These are phyloP conservation scores for Sugiyamaella lignohabitans DNA, from an alignment of 805 yeast species.

Conservation along the genomic window DNA sequence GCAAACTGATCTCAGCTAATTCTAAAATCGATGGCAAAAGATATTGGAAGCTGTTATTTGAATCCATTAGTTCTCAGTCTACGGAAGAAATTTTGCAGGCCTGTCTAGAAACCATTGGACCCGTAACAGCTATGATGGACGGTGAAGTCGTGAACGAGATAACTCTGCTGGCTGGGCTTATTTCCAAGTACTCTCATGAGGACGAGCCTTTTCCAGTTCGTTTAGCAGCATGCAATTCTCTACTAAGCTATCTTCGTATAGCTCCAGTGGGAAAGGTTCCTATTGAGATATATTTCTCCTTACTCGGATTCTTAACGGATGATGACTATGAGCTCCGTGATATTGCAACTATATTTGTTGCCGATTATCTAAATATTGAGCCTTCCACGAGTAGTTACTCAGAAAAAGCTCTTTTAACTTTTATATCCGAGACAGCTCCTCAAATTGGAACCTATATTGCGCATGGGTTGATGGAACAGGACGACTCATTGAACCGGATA, in stretches of 20 bases:
- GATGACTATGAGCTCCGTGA: slow-evolving; percentile 60
- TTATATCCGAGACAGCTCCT: neutral
- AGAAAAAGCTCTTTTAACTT: slow-evolving; percentile 23
- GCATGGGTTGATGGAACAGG: neutral
- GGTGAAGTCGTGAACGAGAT: slow-evolving; percentile 14
- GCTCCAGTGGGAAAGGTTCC: slow-evolving; percentile 1
- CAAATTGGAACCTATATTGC: slow-evolving; percentile 1
- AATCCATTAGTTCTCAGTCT: slow-evolving; percentile 27
- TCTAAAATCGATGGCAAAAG: slow-evolving; percentile 4
- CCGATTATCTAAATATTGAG: slow-evolving; percentile 26
- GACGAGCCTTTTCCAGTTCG: slow-evolving; percentile 42
- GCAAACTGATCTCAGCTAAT: neutral
- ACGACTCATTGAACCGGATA: slow-evolving; percentile 19
- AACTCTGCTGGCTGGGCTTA: slow-evolving; percentile 26
- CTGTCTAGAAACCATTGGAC: slow-evolving; percentile 48
- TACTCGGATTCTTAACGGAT: slow-evolving; percentile 37
- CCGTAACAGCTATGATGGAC: slow-evolving; percentile 32
- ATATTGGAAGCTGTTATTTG: slow-evolving; percentile 29
- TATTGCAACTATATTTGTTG: slow-evolving; percentile 39
- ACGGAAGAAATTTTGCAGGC: slow-evolving; percentile 45
- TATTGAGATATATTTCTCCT: slow-evolving; percentile 9
- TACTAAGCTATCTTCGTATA: slow-evolving; percentile 31
- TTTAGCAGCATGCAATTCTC: slow-evolving; percentile 40
- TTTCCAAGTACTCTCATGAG: slow-evolving; percentile 35
- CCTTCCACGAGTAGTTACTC: slow-evolving; percentile 32